Conservation (phyloP, 2,329 filamentous ascomycete species). For the Clonostachys chloroleuca region DNA sequence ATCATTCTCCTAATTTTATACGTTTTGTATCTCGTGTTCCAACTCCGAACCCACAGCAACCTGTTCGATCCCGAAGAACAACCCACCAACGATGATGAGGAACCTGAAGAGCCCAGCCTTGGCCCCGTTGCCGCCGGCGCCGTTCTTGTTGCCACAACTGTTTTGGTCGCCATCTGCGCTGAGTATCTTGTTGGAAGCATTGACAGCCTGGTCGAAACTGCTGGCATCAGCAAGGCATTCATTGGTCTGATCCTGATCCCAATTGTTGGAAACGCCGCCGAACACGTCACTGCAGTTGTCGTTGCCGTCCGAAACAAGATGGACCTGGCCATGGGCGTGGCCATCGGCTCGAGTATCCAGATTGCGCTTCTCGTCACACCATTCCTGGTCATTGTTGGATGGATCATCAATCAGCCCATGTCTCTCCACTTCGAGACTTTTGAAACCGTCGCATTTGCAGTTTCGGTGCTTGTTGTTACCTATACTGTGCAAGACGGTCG, state of each 20-base stretch:
- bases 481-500: conserved; percentile 78
- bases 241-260: conserved; percentile 77
- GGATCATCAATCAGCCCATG: conserved; percentile 71
- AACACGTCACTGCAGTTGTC: conserved; percentile 78
- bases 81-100: conserved; percentile 35
- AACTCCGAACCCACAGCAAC: conserved; percentile 69
- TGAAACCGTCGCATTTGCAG: conserved; percentile 72
- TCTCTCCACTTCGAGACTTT: conserved; percentile 75
- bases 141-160: conserved; percentile 66
- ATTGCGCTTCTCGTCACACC: conserved; percentile 80
- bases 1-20: conserved; percentile 74
- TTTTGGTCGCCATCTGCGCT: conserved; percentile 69
- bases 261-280: conserved; percentile 76
- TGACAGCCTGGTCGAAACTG: conserved; percentile 63
- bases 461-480: conserved; percentile 71
- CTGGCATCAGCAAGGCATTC: conserved; percentile 74
- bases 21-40: conserved; percentile 73
- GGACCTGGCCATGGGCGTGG: conserved; percentile 71
- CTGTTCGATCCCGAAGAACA: conserved; percentile 59
- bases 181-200: conserved; percentile 77
- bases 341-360: conserved; percentile 78
- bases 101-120: conserved; percentile 45
- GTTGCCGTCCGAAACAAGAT: conserved; percentile 76
- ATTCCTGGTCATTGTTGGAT: conserved; percentile 74
- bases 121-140: conserved; percentile 58